These are phyloP conservation scores for Skeletonema grethae DNA, from an alignment of 108 stramenopile species.

Conservation along the genomic window DNA sequence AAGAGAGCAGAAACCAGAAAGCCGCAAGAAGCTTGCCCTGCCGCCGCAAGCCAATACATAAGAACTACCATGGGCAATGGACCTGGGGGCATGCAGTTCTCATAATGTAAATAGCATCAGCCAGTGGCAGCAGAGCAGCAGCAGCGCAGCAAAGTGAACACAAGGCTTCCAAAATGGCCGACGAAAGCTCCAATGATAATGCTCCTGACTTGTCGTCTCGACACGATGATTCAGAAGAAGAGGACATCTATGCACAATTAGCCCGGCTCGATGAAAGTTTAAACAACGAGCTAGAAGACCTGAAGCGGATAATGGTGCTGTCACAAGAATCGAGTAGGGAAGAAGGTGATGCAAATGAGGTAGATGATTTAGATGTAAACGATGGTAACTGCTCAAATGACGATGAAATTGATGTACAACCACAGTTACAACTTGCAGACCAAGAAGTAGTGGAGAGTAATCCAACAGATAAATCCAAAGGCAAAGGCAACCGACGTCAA, in stretches of 20 bases:
- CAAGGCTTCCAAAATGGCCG: background rate
- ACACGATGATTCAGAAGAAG: no score
- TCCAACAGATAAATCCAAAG: background rate
- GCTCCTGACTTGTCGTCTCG: no score
- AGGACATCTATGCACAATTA: background rate
- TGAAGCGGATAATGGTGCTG: background rate
- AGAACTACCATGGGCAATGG: no score
- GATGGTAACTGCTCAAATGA: constrained; percentile 8
- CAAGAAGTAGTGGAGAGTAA: background rate
- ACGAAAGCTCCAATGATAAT: background rate
- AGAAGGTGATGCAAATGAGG: no score
- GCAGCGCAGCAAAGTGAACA: background rate
- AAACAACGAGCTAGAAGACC: background rate
- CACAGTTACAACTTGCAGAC: background rate
- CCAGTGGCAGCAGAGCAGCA: no score
- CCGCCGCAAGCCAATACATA: no score
- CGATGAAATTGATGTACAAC: constrained; percentile 26
- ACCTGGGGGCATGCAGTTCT: no score
- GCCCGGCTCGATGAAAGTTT: background rate
- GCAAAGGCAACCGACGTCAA: background rate
- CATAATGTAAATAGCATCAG: no score
- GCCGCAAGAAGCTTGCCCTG: no score
- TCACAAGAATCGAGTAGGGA: no score
- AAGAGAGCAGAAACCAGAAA: no score
- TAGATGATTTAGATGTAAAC: background rate